Evolutionary conservation across 345 rosid genomes (phyloP).

Genomic region (Eucalyptus curtisii): DNA sequence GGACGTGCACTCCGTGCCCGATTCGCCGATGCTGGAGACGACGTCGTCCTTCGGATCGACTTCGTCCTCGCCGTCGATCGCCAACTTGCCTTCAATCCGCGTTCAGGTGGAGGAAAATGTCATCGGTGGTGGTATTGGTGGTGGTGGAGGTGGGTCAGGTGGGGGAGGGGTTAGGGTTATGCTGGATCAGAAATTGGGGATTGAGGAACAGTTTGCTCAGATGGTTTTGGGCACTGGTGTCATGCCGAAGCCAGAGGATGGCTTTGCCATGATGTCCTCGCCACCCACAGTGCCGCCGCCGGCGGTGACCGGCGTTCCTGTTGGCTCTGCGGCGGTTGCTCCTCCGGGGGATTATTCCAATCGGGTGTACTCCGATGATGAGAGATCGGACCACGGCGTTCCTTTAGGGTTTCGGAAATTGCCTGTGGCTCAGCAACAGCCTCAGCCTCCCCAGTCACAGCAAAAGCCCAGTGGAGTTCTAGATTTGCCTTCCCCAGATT

Average conservation of each 20-base stretch:
- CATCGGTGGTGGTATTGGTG: background rate
- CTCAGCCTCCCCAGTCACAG: conserved; percentile 33
- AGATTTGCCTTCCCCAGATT: conserved; percentile 79
- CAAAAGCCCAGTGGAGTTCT: conserved; percentile 44
- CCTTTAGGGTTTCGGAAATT: conserved; percentile 44
- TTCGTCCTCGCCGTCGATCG: conserved; percentile 82
- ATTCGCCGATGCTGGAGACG: conserved; percentile 89
- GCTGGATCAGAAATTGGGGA: conserved; percentile 54
- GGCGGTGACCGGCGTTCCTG: conserved; percentile 27
- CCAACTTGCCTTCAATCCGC: conserved; percentile 78
- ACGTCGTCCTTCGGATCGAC: conserved; percentile 90
- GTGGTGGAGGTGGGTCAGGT: background rate
- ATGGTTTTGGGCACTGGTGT: conserved; percentile 21
- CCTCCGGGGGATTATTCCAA: conserved; percentile 30
- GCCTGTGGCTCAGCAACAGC: conserved; percentile 33
- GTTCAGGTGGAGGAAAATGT: conserved; percentile 55
- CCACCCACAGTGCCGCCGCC: conserved; percentile 29
- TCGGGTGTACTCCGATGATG: conserved; percentile 72
- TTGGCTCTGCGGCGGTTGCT: conserved; percentile 14
- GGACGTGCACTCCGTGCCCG: conserved; percentile 84
- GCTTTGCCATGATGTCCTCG: conserved; percentile 39
- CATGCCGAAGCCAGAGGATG: conserved; percentile 43
- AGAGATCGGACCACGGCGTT: conserved; percentile 80
- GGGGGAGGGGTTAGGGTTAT: conserved; percentile 3
- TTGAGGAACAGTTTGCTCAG: conserved; percentile 79